phyloP scores from a whole-genome alignment of 2,329 filamentous ascomycete genomes.

The Didymella keratinophila region DNA sequence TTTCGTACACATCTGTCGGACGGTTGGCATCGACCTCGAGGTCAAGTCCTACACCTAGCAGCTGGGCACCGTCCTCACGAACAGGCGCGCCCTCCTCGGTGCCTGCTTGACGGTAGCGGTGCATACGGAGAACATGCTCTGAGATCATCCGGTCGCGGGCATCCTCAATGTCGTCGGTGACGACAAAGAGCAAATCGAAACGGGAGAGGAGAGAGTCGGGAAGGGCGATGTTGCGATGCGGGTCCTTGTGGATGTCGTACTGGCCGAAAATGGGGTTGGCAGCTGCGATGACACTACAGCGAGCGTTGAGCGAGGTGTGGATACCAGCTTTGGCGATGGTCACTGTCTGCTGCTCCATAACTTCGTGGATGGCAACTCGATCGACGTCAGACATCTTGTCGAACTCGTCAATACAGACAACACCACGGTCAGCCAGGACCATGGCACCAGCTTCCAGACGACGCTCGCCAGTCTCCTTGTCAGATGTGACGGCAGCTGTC shows the following conservation, averaged over 20 bases:
- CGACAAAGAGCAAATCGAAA: conserved; percentile 97
- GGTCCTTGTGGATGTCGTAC: conserved; percentile 98
- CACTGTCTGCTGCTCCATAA: conserved; percentile 99
- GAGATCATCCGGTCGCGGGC: conserved; percentile 88
- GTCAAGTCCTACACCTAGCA: conserved; percentile 85
- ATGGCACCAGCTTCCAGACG: conserved; percentile 96
- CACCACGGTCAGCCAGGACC: conserved; percentile 95
- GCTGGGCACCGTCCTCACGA: conserved; percentile 83
- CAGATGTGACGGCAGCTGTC: conserved; percentile 92
- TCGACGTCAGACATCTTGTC: conserved; percentile 99
- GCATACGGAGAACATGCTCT: conserved; percentile 97
- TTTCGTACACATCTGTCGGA: conserved; percentile 91
- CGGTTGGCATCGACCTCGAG: conserved; percentile 75
- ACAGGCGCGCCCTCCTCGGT: conserved; percentile 95
- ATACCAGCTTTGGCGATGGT: conserved; percentile 99
- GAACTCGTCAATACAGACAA: conserved; percentile 99
- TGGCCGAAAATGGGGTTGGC: conserved; percentile 98
- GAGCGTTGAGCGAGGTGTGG: conserved; percentile 94
- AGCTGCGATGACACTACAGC: conserved; percentile 94
- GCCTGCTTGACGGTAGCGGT: conserved; percentile 89
- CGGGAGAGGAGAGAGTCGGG: conserved; percentile 95
- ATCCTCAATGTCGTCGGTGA: conserved; percentile 98
- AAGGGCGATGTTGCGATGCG: conserved; percentile 96
- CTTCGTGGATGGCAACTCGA: conserved; percentile 98
- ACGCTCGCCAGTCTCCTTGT: conserved; percentile 96